A percentile compares a stretch with the other conserved stretches of the same genome.
Conservation (phyloP, 768 basidiomycete species). For the Gymnopilus junonius region DNA sequence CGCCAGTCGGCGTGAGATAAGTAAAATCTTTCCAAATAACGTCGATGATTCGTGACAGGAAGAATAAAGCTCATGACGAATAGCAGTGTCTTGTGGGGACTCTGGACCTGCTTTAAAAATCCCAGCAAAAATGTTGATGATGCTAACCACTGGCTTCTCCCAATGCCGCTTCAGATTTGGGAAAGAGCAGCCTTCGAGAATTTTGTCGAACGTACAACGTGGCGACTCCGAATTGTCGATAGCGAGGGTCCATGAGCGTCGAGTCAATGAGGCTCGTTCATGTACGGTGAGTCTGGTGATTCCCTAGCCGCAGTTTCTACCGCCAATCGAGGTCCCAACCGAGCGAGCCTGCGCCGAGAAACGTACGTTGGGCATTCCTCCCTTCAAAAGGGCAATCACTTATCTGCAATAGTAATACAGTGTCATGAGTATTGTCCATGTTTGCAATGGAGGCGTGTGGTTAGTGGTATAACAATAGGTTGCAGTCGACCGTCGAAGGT, state of each 20-base stretch:
- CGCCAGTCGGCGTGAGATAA: not conserved
- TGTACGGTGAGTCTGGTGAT: not conserved
- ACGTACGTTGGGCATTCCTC: not conserved
- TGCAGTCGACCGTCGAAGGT: too few relatives aligned
- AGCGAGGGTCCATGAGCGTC: slow-evolving; percentile 1
- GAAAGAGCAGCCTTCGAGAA: not conserved
- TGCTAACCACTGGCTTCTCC: not conserved
- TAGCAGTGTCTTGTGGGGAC: not conserved
- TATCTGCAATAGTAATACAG: not conserved
- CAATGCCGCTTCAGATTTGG: not conserved
- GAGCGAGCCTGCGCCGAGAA: not conserved
- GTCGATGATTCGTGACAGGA: not conserved
- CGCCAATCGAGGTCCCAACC: not conserved
- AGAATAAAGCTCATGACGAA: not conserved
- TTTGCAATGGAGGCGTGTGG: not conserved
- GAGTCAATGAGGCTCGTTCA: not conserved
- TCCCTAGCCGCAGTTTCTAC: not conserved
- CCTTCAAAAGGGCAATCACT: not conserved
- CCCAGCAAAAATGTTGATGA: not conserved
- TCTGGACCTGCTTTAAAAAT: not conserved
- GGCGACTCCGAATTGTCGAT: not conserved
- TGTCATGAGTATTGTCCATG: not conserved
- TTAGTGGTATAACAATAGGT: too few relatives aligned
- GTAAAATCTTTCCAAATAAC: not conserved
- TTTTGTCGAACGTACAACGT: not conserved